A percentile compares a stretch with the other conserved stretches of the same genome.
phyloP scores from a whole-genome alignment of 441 rosid genomes.

The Jatropha multifida region DNA sequence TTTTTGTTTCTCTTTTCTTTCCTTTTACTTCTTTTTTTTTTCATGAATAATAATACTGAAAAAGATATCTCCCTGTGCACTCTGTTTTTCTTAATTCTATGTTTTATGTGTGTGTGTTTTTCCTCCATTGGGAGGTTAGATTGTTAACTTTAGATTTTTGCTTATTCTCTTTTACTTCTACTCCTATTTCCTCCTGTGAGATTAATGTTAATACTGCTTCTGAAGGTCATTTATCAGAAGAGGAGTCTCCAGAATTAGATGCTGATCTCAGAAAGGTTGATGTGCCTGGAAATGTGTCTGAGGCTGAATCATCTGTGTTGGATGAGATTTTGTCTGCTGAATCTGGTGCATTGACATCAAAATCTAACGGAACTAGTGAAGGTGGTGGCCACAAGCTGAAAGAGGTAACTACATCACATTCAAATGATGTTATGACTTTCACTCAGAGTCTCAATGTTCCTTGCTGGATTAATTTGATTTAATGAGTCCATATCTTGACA shows the following conservation, averaged over 20 bases:
- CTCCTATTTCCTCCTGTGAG: slow-evolving; percentile 4
- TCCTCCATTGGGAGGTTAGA: background rate
- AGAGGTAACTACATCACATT: slow-evolving; percentile 41
- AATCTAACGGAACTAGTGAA: slow-evolving; percentile 36
- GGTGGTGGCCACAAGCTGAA: slow-evolving; percentile 43
- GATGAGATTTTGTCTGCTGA: slow-evolving; percentile 80
- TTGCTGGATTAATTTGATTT: slow-evolving; percentile 24
- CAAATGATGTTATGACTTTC: slow-evolving; percentile 11
- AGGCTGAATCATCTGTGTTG: slow-evolving; percentile 51
- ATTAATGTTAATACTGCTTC: slow-evolving; percentile 21
- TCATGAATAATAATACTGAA: background rate
- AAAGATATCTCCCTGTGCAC: background rate
- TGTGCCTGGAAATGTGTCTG: slow-evolving; percentile 28
- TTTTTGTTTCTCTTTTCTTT: background rate
- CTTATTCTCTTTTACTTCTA: slow-evolving; percentile 17
- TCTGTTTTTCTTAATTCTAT: background rate
- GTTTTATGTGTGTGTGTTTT: background rate
- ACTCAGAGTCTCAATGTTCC: slow-evolving; percentile 1
- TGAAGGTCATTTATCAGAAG: slow-evolving; percentile 46
- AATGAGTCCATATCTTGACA: slow-evolving; percentile 35
- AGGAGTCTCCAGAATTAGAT: slow-evolving; percentile 45
- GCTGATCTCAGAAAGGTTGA: slow-evolving; percentile 35
- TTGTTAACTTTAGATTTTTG: background rate
- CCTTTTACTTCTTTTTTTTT: background rate
- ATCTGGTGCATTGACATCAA: slow-evolving; percentile 40